Percentiles rank a stretch among this genome's conserved stretches.
Conservation (phyloP, 257 asterid species). For the Gentiana straminea region DNA sequence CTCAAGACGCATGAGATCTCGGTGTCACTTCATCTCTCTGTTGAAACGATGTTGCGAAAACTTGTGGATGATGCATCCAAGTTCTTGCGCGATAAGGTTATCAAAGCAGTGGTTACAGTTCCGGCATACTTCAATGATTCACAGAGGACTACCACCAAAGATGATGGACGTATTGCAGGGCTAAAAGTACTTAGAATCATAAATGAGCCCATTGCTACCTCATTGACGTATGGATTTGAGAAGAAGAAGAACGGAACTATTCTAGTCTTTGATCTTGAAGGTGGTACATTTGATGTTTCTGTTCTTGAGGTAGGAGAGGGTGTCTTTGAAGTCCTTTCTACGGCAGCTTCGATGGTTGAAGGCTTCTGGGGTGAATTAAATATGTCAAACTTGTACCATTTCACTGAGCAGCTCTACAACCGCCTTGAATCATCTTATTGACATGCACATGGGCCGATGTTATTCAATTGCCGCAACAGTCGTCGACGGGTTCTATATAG, state of each 20-base stretch:
- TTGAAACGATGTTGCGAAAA: constrained; percentile 56
- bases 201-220: constrained; percentile 37
- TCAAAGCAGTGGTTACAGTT: constrained; percentile 88
- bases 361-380: too few species aligned
- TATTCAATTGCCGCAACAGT: too few species aligned
- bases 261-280: constrained; percentile 37
- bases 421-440: too few species aligned
- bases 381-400: too few species aligned
- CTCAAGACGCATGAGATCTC: too few species aligned
- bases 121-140: constrained; percentile 39
- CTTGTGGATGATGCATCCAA: constrained; percentile 92
- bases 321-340: constrained; percentile 39
- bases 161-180: constrained; percentile 43
- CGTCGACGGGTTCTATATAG: too few species aligned
- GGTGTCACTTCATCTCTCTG: too few species aligned
- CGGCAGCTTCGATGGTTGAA: background rate
- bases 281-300: constrained; percentile 42
- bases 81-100: constrained; percentile 78
- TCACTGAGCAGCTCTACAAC: too few species aligned
- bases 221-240: constrained; percentile 37
- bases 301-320: constrained; percentile 46
- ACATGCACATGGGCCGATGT: too few species aligned
- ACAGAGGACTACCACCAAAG: constrained; percentile 32
- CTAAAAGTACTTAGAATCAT: constrained; percentile 37
- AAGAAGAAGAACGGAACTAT: constrained; percentile 22